These are phyloP conservation scores for Mycena maculata DNA, from an alignment of 768 basidiomycete genomes.

Conservation along the genomic window DNA sequence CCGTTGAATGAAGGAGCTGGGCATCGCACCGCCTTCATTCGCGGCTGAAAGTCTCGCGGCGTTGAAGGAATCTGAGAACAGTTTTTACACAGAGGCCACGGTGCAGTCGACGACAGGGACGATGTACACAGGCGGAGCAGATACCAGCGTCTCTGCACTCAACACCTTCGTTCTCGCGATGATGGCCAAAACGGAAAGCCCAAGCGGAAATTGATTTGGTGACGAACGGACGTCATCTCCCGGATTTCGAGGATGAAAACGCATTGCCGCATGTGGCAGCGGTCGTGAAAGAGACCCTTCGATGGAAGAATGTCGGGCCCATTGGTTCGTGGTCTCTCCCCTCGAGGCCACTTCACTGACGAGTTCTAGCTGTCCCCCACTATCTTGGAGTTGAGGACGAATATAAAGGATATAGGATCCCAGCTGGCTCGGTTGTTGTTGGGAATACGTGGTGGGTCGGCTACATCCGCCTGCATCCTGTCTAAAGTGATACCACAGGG, in stretches of 20 bases:
- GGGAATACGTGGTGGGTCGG: background rate
- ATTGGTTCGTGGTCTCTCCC: background rate
- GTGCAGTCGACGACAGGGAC: background rate
- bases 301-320: constrained; percentile 6
- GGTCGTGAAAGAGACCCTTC: constrained; percentile 2
- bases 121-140: constrained; percentile 23
- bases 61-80: background rate
- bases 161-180: background rate
- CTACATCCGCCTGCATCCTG: no score
- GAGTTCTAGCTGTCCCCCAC: background rate
- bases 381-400: background rate
- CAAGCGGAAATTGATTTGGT: background rate
- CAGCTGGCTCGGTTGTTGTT: background rate
- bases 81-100: background rate
- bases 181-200: background rate
- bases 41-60: background rate
- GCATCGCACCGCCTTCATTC: background rate
- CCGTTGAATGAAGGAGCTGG: background rate
- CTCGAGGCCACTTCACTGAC: background rate
- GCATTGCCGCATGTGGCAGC: constrained; percentile 7
- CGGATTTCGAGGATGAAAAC: background rate
- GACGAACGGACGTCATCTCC: background rate
- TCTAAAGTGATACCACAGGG: constrained; percentile 11
- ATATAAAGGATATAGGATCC: background rate
- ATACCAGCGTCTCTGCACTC: constrained; percentile 15